Evolutionary conservation across 768 basidiomycete species (phyloP).

Genomic region (Leccinum subtestaceum): DNA sequence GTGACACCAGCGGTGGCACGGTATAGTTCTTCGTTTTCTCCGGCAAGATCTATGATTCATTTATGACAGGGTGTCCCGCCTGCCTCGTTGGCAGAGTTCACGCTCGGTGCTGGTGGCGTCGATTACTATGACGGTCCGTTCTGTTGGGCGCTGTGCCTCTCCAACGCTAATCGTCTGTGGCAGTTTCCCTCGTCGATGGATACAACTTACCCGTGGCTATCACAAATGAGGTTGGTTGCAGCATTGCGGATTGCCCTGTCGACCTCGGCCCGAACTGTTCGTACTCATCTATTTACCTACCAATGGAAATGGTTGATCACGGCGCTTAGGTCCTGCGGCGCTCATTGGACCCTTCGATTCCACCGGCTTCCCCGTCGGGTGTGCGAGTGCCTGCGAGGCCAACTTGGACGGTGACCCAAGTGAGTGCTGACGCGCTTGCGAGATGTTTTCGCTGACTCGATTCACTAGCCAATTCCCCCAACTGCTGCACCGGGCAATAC

Average conservation of each 20-base stretch:
- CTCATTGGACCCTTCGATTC: slow-evolving; percentile 54
- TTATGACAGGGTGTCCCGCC: slow-evolving; percentile 59
- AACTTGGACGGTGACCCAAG: slow-evolving; percentile 34
- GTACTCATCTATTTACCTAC: not conserved
- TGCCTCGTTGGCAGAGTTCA: slow-evolving; percentile 67
- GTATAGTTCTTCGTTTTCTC: slow-evolving; percentile 20
- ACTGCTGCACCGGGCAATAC: slow-evolving; percentile 62
- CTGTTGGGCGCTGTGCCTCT: not conserved
- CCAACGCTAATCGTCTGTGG: not conserved
- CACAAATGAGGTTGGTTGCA: slow-evolving; percentile 53
- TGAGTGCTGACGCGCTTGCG: slow-evolving; percentile 10
- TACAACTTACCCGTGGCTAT: slow-evolving; percentile 62
- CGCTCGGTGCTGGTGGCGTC: slow-evolving; percentile 41
- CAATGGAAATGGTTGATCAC: not conserved
- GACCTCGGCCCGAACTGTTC: slow-evolving; percentile 60
- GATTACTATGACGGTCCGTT: slow-evolving; percentile 63
- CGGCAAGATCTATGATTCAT: not conserved
- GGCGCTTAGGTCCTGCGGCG: slow-evolving; percentile 42
- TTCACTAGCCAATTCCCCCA: slow-evolving; percentile 49
- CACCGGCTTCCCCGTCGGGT: slow-evolving; percentile 54
- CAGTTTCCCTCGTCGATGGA: slow-evolving; percentile 66
- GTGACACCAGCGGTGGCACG: slow-evolving; percentile 45
- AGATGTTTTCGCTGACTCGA: not conserved
- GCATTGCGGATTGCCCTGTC: slow-evolving; percentile 56
- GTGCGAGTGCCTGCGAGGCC: slow-evolving; percentile 55